Evolutionary conservation across 2,329 filamentous ascomycete species (phyloP), one percentile per base, ranked within the genome.

Genomic region (Lecanicillium sp.): DNA sequence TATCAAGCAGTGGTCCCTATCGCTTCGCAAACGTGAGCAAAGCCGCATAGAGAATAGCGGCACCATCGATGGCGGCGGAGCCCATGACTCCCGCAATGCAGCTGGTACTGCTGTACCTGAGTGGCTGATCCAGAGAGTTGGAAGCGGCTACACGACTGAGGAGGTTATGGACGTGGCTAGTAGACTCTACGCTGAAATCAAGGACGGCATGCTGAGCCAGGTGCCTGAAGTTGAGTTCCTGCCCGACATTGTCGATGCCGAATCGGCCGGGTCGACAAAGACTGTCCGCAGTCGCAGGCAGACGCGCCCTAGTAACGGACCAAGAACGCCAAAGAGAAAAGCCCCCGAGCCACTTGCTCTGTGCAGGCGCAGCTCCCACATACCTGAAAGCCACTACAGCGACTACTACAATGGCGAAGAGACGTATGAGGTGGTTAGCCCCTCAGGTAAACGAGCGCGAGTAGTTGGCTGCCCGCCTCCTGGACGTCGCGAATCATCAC

Each of bases 11-110:
- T 87, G 82, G 74, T 69, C 73, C 2, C 58, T 87, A 6, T 70
- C 69, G 5, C 67, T 80, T 34, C 70, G 80, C 32, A 81, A 80
- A 59, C 73, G 81, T 12, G 80, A 84, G 52, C 67, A 77, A 50
- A 67, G 72, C 48, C 70, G 78, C 4, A 59, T 78, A 7, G 57
- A 60, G 9, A 58, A 63, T 0, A 58, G 57, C 5, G 55, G 58
- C 4, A 56, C 57, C 1, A 56, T 55, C 4, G 58, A 60, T 1
- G 47, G 4, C 18, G 4, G 41, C 35, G 8, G 0, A 55, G 57
- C 1, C n/a, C n/a, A n/a, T n/a, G 52, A 51, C 3, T 19, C 33
- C 22, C 40, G 35, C 25, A 45, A 54, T 12, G 52, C 57, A 2
- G 47, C 58, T 25, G 57, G 62, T 9, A 66, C 62, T 4, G 62